Conservation (phyloP, 2,329 filamentous ascomycete species). For the Thelonectria discophora region DNA sequence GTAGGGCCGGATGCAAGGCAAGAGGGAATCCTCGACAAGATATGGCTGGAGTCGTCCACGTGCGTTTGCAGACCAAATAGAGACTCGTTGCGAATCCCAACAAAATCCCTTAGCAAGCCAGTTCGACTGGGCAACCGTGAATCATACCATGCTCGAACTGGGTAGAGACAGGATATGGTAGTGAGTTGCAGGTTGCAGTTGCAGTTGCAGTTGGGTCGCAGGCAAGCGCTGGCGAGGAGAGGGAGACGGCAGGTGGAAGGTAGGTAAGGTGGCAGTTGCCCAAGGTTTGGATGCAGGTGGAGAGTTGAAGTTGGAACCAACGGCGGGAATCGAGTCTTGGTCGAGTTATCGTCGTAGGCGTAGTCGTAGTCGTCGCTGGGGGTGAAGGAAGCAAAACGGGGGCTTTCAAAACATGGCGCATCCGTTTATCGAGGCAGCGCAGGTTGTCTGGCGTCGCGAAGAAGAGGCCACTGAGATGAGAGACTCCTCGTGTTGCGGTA, state of each 20-base stretch:
- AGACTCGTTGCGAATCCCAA: conserved; percentile 35
- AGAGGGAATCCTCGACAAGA: conserved; percentile 22
- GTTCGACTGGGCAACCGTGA: conserved; percentile 39
- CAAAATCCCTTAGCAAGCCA: conserved; percentile 41
- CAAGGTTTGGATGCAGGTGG: conserved; percentile 19
- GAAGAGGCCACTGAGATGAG: conserved; percentile 5
- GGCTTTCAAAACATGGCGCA: conserved; percentile 42
- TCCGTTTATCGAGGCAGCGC: conserved; percentile 36
- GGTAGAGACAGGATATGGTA: conserved; percentile 27
- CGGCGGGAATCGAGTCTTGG: conserved; percentile 20
- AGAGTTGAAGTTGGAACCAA: conserved; percentile 18
- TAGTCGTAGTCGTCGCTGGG: conserved; percentile 27
- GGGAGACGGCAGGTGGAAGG: conserved; percentile 29
- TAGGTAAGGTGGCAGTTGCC: conserved; percentile 20
- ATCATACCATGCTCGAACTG: conserved; percentile 43
- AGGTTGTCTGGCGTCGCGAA: conserved; percentile 27
- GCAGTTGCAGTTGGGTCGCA: not conserved
- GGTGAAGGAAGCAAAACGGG: conserved; percentile 32
- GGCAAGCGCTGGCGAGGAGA: conserved; percentile 32
- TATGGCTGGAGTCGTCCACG: conserved; percentile 25
- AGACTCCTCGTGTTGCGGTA: conserved; percentile 38
- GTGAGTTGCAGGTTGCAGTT: conserved; percentile 1
- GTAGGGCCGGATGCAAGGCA: conserved; percentile 23
- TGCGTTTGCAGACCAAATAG: conserved; percentile 27
- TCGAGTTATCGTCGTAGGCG: conserved; percentile 28